Evolutionary conservation across 2,329 filamentous ascomycete species (phyloP), one percentile per base, ranked within the genome.

Genomic region (Sphaerulina vaccinii): DNA sequence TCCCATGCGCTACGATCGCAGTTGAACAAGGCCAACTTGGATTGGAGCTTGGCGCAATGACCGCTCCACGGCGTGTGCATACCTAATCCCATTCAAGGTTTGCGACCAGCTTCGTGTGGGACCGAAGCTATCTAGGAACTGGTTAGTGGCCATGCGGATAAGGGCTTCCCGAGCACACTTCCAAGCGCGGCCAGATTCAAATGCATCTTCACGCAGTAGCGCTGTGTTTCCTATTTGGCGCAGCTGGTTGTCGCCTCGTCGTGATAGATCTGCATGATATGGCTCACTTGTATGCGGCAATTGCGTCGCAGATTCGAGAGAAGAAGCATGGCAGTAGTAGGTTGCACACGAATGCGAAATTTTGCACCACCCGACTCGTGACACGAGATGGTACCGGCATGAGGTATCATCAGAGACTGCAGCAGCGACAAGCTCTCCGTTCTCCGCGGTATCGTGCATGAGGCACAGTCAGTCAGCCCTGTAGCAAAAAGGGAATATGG

Each of bases 401-500:
- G n/a, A n/a, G n/a, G n/a, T n/a, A n/a, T n/a, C n/a, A n/a, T n/a
- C n/a, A n/a, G n/a, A n/a, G n/a, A n/a, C n/a, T n/a, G n/a, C n/a
- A n/a, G n/a, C n/a, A n/a, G n/a, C n/a, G n/a, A n/a, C n/a, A n/a
- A n/a, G n/a, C n/a, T n/a, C n/a, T n/a, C n/a, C n/a, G n/a, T n/a
- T n/a, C n/a, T n/a, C n/a, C 27, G 13, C 27, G 27, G 27, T 7
- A 29, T 29, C 27, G 27, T 29, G 27, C 27, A 29, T 29, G 27
- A 29, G 27, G 27, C 27, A 29, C 27, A 29, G n/a, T n/a, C n/a
- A n/a, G n/a, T 29, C 27, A 29, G 27, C 27, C 27, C 21, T 44
- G 44, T 29, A 33, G 33, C 36, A 39, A 19, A 46, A 22, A 46
- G n/a, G 43, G 43, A 36, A n/a, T n/a, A n/a, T n/a, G n/a, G n/a